Conservation (phyloP, 371 early-diverging fungal genomes). For the Dichotomocladium elegans region DNA sequence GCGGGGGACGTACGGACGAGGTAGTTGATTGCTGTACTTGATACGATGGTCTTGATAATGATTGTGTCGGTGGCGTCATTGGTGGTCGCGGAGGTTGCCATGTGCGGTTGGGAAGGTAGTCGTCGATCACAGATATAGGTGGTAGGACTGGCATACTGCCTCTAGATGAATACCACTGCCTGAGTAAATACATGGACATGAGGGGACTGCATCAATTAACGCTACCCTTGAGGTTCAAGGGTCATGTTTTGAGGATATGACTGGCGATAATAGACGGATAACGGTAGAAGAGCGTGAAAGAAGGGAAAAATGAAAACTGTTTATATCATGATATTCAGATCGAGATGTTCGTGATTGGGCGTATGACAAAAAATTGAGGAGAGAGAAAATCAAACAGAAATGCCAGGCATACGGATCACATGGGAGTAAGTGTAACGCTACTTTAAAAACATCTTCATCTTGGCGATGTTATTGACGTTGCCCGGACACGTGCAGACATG, state of each 20-base stretch:
- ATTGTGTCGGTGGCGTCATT: neutral
- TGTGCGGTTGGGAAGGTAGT: slow-evolving; percentile 4
- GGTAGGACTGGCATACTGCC: slow-evolving; percentile 3
- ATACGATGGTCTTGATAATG: too few relatives aligned
- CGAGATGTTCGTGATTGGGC: slow-evolving; percentile 5
- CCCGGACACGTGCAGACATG: too few relatives aligned
- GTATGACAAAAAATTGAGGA: slow-evolving; percentile 11
- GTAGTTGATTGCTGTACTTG: too few relatives aligned
- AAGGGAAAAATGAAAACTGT: neutral
- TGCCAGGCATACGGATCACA: neutral
- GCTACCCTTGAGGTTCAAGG: too few relatives aligned
- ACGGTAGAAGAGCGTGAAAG: neutral
- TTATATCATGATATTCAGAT: too few relatives aligned
- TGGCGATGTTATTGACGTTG: too few relatives aligned
- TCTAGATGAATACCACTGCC: too few relatives aligned
- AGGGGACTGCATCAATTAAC: too few relatives aligned
- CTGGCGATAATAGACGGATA: neutral
- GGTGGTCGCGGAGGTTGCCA: slow-evolving; percentile 7
- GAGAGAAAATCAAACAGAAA: slow-evolving; percentile 1
- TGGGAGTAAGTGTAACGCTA: neutral
- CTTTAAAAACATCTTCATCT: neutral
- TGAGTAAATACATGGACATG: too few relatives aligned
- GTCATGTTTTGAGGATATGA: neutral
- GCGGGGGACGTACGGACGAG: too few relatives aligned
- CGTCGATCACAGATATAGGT: slow-evolving; percentile 15